phyloP scores from a whole-genome alignment of 2,329 filamentous ascomycete genomes.

The Fusarium papillatum region DNA sequence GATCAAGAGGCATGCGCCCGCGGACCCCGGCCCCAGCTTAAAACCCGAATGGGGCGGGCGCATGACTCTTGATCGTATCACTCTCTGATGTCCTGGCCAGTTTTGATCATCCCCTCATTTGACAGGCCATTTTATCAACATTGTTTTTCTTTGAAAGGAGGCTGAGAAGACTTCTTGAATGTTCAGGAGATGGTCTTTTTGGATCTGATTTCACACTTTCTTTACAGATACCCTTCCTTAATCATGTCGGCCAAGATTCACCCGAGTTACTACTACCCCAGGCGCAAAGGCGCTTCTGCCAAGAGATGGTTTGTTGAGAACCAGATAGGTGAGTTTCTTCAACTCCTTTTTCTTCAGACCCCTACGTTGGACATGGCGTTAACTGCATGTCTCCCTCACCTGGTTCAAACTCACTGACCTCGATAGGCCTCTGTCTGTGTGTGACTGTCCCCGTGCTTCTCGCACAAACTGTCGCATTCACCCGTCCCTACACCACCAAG shows the following conservation, averaged over 20 bases:
- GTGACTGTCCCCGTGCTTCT: conserved; percentile 85
- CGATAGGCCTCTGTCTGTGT: conserved; percentile 83
- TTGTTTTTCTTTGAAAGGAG: background rate
- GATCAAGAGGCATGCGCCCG: no score
- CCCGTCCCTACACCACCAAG: conserved; percentile 81
- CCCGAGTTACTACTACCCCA: background rate
- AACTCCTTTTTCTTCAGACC: background rate
- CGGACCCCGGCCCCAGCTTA: no score
- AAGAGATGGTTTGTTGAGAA: conserved; percentile 32
- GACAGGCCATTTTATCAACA: background rate
- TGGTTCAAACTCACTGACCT: conserved; percentile 12
- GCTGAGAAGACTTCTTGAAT: background rate
- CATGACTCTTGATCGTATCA: background rate
- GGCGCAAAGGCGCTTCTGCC: background rate
- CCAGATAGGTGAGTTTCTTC: conserved; percentile 13
- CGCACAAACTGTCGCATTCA: conserved; percentile 84
- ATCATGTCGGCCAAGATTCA: background rate
- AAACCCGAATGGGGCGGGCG: no score
- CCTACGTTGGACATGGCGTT: background rate
- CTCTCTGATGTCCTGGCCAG: background rate
- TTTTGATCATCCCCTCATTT: conserved; percentile 1
- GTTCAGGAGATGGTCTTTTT: background rate
- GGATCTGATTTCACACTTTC: background rate
- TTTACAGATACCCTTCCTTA: background rate
- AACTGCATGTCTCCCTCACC: background rate